Percentiles rank a stretch among this genome's conserved stretches.
Conservation (phyloP, 2,329 filamentous ascomycete species). For the Sphaceloma murrayae region DNA sequence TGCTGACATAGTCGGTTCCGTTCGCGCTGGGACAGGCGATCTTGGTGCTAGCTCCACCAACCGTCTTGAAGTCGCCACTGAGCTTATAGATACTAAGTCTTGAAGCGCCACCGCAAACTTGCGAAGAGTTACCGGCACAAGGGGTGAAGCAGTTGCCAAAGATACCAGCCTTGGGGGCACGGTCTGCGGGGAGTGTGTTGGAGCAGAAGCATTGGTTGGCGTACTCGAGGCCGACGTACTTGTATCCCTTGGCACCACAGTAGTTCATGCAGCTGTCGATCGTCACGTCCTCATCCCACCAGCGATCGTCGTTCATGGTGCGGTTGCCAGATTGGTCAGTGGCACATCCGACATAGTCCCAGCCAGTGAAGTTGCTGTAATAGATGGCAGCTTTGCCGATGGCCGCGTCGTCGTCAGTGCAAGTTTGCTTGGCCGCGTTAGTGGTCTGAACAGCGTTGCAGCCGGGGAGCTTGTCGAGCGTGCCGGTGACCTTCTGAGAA, state of each 20-base stretch:
- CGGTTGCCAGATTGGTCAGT: conserved; percentile 22
- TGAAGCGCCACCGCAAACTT: conserved; percentile 33
- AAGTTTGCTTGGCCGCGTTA: conserved; percentile 22
- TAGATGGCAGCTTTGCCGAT: conserved; percentile 18
- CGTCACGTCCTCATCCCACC: conserved; percentile 23
- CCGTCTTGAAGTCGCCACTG: conserved; percentile 25
- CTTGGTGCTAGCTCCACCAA: background rate
- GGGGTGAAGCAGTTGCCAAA: conserved; percentile 47
- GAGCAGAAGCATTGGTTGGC: conserved; percentile 27
- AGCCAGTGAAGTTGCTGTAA: conserved; percentile 20
- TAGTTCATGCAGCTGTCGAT: conserved; percentile 24
- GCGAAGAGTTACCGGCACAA: conserved; percentile 41
- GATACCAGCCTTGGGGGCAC: conserved; percentile 37
- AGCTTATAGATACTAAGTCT: conserved; percentile 31
- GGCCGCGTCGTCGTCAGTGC: conserved; percentile 20
- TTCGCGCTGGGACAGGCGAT: conserved; percentile 20
- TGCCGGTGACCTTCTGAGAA: conserved; percentile 25
- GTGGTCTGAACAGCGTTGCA: conserved; percentile 28
- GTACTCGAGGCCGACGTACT: conserved; percentile 29
- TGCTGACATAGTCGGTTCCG: conserved; percentile 22
- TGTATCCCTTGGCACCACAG: conserved; percentile 24
- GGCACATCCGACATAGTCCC: conserved; percentile 27
- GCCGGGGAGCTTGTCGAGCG: conserved; percentile 27
- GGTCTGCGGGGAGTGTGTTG: conserved; percentile 24
- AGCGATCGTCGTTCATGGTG: conserved; percentile 21